Conservation (phyloP, 257 asterid genomes). For the Asclepias syriaca region DNA sequence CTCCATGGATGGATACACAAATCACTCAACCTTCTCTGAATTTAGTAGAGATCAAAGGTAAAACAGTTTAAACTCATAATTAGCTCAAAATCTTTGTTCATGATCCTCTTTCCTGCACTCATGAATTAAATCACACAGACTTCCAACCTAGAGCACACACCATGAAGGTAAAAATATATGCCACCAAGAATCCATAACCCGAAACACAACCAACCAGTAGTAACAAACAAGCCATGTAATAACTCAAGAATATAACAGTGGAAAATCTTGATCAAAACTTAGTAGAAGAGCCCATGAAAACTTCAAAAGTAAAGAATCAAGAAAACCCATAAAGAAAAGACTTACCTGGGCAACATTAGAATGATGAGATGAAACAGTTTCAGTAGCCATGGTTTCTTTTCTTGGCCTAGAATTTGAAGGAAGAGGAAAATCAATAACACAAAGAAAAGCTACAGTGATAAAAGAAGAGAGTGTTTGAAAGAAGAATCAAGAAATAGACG, state of each 20-base stretch:
- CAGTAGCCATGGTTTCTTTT: constrained; percentile 54
- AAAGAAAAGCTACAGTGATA: neutral
- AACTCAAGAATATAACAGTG: neutral
- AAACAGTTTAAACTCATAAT: neutral
- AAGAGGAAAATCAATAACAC: neutral
- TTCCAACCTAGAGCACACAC: too few species aligned
- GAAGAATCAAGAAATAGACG: constrained; percentile 27
- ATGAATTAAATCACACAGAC: neutral
- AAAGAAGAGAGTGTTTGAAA: neutral
- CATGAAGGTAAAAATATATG: too few species aligned
- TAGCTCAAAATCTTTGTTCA: neutral
- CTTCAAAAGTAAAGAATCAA: neutral
- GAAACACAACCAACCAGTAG: neutral
- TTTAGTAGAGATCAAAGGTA: neutral
- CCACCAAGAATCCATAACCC: neutral
- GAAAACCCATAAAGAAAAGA: neutral
- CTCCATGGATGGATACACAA: neutral
- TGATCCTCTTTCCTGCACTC: neutral
- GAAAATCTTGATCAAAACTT: neutral
- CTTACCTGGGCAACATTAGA: constrained; percentile 41
- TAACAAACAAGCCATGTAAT: neutral
- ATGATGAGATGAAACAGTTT: constrained; percentile 53
- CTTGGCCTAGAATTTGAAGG: neutral
- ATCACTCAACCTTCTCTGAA: neutral
- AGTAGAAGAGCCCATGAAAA: neutral